Evolutionary conservation across 805 yeast species (phyloP).

Genomic region (Zygosaccharomyces bisporus): DNA sequence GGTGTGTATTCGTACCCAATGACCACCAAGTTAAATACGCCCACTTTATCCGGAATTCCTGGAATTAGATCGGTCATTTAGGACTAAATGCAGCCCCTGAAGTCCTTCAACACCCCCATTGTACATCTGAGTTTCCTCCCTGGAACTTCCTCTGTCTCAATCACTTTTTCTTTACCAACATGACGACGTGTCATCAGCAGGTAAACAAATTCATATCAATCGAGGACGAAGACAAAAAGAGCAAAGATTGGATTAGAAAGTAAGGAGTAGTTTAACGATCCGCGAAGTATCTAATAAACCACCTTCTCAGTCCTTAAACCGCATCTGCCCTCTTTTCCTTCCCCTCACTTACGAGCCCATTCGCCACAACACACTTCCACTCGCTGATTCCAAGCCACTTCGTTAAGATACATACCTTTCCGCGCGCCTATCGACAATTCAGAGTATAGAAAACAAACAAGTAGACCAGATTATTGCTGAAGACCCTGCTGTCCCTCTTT

Average conservation of each 20-base stretch:
- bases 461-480: conserved; percentile 6
- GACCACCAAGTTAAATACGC: not conserved
- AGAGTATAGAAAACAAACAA: conserved; percentile 7
- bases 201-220: not conserved
- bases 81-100: not conserved
- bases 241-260: not conserved
- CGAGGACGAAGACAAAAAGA: not conserved
- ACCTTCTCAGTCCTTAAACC: conserved; percentile 3
- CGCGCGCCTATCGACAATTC: conserved; percentile 8
- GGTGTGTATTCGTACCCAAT: not conserved
- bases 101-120: not conserved
- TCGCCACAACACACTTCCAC: not conserved
- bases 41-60: not conserved
- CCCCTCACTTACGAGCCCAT: not conserved
- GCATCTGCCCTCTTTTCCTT: not conserved
- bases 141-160: not conserved
- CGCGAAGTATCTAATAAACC: not conserved
- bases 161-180: not conserved
- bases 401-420: conserved; percentile 7
- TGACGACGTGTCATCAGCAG: conserved; percentile 7
- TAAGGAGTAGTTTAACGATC: not conserved
- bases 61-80: not conserved
- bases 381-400: not conserved
- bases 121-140: not conserved
- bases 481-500: conserved; percentile 10